phyloP scores from a whole-genome alignment of 2,329 filamentous ascomycete species.

The Calonectria multiphialidica region DNA sequence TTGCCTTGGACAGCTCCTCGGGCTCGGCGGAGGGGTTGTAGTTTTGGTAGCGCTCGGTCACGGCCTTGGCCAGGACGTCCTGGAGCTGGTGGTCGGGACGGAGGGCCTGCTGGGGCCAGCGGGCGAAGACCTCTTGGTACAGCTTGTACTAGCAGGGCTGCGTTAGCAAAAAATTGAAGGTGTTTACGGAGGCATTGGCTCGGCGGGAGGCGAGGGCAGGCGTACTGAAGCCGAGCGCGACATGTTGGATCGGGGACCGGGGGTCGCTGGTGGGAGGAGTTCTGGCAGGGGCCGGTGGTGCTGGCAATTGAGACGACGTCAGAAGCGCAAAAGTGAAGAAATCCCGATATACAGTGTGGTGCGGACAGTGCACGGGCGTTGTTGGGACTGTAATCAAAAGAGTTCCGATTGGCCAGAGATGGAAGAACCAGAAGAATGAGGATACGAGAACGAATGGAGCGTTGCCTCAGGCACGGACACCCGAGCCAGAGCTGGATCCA shows the following conservation, averaged over 20 bases:
- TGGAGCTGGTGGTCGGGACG: constrained; percentile 74
- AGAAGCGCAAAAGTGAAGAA: constrained; percentile 38
- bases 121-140: constrained; percentile 55
- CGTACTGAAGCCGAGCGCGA: constrained; percentile 49
- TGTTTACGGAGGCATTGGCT: not conserved
- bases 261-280: constrained; percentile 11
- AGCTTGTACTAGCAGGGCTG: constrained; percentile 47
- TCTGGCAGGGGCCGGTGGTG: not conserved
- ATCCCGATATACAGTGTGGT: constrained; percentile 35
- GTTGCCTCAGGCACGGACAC: constrained; percentile 14
- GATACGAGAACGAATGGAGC: no score
- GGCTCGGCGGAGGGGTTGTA: constrained; percentile 54
- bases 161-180: constrained; percentile 2
- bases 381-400: constrained; percentile 12
- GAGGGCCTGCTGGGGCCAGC: constrained; percentile 74
- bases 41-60: constrained; percentile 50
- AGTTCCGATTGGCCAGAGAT: constrained; percentile 33
- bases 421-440: no score
- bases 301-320: constrained; percentile 39
- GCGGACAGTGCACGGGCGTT: rapidly evolving
- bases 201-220: not conserved
- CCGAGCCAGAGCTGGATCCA: not conserved
- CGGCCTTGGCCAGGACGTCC: constrained; percentile 60
- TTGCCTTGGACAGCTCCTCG: constrained; percentile 67
- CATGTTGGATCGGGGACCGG: constrained; percentile 43